These are phyloP conservation scores for Solanum sparsipilum DNA, from an alignment of 257 asterid genomes.

Conservation along the genomic window DNA sequence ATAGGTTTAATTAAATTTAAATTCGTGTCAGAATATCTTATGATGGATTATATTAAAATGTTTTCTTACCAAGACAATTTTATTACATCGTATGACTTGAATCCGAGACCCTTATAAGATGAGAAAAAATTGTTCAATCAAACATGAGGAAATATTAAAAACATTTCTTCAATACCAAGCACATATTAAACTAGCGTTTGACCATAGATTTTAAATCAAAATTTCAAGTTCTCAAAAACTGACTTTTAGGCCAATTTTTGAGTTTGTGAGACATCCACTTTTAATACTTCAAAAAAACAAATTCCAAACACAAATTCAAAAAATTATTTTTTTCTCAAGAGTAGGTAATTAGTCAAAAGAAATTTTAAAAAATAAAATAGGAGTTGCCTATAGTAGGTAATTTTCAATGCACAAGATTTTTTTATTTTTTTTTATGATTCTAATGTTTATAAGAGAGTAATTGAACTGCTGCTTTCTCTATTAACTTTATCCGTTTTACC, in stretches of 20 bases:
- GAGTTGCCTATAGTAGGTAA: background rate
- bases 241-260: too few species aligned
- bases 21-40: background rate
- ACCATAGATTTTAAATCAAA: background rate
- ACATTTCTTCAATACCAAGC: background rate
- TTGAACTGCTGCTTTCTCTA: background rate
- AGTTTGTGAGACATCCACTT: background rate
- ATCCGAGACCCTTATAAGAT: too few species aligned
- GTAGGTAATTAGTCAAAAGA: background rate
- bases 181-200: background rate
- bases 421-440: background rate
- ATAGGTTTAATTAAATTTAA: background rate
- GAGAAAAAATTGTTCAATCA: background rate
- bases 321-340: background rate
- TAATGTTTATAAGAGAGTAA: background rate
- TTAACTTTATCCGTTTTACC: background rate
- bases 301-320: background rate
- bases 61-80: background rate
- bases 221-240: background rate
- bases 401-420: background rate
- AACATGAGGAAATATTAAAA: background rate
- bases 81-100: background rate
- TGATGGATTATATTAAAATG: background rate
- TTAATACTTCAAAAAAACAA: background rate
- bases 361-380: background rate